A percentile compares a stretch with the other conserved stretches of the same genome.
Evolutionary conservation across 768 basidiomycete genomes (phyloP).

Genomic region (Clathrus columnatus): DNA sequence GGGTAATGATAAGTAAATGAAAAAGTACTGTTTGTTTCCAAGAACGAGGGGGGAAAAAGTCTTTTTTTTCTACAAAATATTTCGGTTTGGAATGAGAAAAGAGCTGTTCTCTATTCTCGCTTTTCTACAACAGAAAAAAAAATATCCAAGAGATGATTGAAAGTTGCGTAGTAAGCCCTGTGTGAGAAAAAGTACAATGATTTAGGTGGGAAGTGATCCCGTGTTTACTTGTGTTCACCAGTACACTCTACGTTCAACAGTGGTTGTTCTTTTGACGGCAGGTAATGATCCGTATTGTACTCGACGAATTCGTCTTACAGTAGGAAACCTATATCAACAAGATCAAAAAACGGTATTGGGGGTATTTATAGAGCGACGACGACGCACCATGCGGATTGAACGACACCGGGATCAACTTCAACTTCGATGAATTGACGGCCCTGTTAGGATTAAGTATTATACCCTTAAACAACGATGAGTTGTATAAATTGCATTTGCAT

Average conservation of each 20-base stretch:
- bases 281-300: slow-evolving; percentile 55
- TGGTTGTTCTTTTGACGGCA: slow-evolving; percentile 37
- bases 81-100: too few relatives aligned
- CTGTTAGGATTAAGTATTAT: slow-evolving; percentile 27
- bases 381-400: slow-evolving; percentile 59
- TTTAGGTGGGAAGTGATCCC: too few relatives aligned
- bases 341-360: neutral
- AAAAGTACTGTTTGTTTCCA: too few relatives aligned
- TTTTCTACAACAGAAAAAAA: too few relatives aligned
- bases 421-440: slow-evolving; percentile 79
- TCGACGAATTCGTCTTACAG: slow-evolving; percentile 68
- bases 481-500: neutral
- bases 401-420: slow-evolving; percentile 59
- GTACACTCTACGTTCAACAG: slow-evolving; percentile 67
- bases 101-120: too few relatives aligned
- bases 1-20: too few relatives aligned
- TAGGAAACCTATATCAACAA: slow-evolving; percentile 49
- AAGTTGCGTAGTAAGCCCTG: too few relatives aligned
- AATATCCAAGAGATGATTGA: too few relatives aligned
- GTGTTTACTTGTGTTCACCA: too few relatives aligned
- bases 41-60: too few relatives aligned
- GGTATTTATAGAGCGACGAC: neutral
- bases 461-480: neutral
- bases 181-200: too few relatives aligned
- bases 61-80: too few relatives aligned